Conservation (phyloP, 2,329 filamentous ascomycete species). For the Aspergillus quadrilineatus region DNA sequence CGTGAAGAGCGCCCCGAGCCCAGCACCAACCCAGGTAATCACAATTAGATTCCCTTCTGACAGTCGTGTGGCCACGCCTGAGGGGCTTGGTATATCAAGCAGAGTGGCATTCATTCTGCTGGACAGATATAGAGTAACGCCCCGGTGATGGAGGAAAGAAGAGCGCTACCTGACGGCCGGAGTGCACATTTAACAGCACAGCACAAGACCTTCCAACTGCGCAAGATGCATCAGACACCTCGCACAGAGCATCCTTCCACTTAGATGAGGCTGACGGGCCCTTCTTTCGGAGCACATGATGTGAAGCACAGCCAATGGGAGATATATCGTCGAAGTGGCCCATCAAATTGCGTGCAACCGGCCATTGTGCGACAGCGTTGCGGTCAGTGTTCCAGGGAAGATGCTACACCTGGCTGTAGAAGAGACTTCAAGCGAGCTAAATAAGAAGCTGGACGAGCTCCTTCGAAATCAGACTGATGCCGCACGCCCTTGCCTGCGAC, state of each 20-base stretch:
- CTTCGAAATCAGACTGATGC: background rate
- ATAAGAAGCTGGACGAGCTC: background rate
- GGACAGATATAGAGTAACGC: background rate
- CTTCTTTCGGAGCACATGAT: background rate
- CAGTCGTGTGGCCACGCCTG: slow-evolving; percentile 15
- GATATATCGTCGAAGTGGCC: background rate
- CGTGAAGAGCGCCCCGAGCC: slow-evolving; percentile 18
- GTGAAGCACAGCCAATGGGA: background rate
- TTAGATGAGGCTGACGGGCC: background rate
- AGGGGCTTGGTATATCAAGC: background rate
- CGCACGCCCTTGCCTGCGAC: background rate
- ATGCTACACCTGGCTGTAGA: background rate
- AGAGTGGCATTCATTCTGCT: background rate
- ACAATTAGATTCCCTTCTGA: slow-evolving; percentile 16
- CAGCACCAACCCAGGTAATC: slow-evolving; percentile 21
- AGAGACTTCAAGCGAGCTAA: background rate
- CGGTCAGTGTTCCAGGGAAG: background rate
- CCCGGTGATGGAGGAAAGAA: background rate
- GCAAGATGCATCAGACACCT: background rate
- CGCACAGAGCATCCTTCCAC: too few species aligned
- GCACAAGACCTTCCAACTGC: background rate
- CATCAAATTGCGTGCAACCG: background rate
- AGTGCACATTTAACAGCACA: background rate
- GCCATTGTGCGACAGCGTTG: background rate
- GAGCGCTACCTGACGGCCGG: background rate